These are phyloP conservation scores for Fraxinus floribunda DNA, from an alignment of 305 asterid species.

Conservation along the genomic window DNA sequence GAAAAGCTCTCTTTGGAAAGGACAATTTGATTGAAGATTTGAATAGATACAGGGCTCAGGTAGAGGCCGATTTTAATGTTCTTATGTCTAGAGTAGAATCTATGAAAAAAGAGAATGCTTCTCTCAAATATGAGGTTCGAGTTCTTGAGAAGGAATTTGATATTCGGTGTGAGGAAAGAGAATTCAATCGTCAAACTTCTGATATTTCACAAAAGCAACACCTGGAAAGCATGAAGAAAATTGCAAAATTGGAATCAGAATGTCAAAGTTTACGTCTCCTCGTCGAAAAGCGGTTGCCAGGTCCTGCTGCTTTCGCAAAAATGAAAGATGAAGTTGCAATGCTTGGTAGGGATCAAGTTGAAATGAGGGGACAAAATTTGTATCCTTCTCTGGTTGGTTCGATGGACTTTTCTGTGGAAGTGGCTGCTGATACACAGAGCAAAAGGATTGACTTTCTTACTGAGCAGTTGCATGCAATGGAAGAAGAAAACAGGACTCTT, in stretches of 20 bases:
- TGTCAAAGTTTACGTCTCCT: slow-evolving; percentile 66
- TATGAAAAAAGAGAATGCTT: slow-evolving; percentile 62
- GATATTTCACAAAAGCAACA: slow-evolving; percentile 54
- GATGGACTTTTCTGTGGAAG: slow-evolving; percentile 35
- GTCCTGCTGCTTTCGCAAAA: slow-evolving; percentile 62
- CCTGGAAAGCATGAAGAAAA: slow-evolving; percentile 51
- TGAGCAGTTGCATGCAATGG: slow-evolving; percentile 49
- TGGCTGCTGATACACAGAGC: slow-evolving; percentile 34
- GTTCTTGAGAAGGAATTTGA: slow-evolving; percentile 79
- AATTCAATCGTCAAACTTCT: slow-evolving; percentile 55
- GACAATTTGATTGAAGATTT: slow-evolving; percentile 57
- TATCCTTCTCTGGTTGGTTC: slow-evolving; percentile 35
- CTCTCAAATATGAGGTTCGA: slow-evolving; percentile 63
- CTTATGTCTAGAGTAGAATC: slow-evolving; percentile 50
- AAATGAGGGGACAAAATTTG: slow-evolving; percentile 40
- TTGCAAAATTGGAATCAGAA: slow-evolving; percentile 61
- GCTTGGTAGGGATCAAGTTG: slow-evolving; percentile 46
- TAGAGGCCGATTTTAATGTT: slow-evolving; percentile 51
- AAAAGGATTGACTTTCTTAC: slow-evolving; percentile 40
- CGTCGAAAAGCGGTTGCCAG: slow-evolving; percentile 63
- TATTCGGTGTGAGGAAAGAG: slow-evolving; percentile 72
- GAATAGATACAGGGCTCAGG: slow-evolving; percentile 35
- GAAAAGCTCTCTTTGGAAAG: slow-evolving; percentile 55
- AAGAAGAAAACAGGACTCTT: slow-evolving; percentile 60
- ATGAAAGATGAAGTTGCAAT: slow-evolving; percentile 68